phyloP scores from a whole-genome alignment of 2,329 filamentous ascomycete species.

The Microsporum audouinii region DNA sequence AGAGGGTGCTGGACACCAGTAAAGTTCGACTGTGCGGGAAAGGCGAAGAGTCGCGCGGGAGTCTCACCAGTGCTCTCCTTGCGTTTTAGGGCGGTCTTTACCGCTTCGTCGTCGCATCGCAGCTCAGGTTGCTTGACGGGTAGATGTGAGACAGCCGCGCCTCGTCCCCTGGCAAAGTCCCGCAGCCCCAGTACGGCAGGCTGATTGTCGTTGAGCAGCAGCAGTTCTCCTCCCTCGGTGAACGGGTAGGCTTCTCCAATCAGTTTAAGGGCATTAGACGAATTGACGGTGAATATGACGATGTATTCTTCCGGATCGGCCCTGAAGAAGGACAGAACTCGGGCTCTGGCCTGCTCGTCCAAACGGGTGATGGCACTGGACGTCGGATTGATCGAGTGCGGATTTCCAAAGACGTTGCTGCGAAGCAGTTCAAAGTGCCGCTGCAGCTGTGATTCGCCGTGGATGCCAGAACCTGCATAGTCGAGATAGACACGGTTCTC shows the following conservation, averaged over 20 bases:
- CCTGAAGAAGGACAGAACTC: slow-evolving; percentile 47
- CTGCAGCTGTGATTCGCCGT: slow-evolving; percentile 11
- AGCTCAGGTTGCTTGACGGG: slow-evolving; percentile 6
- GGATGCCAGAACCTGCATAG: slow-evolving; percentile 10
- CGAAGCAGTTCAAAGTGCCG: slow-evolving; percentile 15
- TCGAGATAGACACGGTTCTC: slow-evolving; percentile 11
- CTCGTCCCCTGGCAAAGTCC: slow-evolving; percentile 17
- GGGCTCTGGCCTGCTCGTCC: slow-evolving; percentile 44
- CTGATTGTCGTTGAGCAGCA: slow-evolving; percentile 49
- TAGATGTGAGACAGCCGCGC: slow-evolving; percentile 8
- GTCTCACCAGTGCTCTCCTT: slow-evolving; percentile 1
- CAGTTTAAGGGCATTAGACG: slow-evolving; percentile 51
- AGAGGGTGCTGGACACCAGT: slow-evolving; percentile 52
- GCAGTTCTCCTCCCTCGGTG: slow-evolving; percentile 37
- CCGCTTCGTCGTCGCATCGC: slow-evolving; percentile 3
- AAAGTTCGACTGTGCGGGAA: slow-evolving; percentile 61
- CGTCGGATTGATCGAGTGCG: slow-evolving; percentile 45
- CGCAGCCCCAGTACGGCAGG: slow-evolving; percentile 51
- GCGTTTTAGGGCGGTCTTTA: background rate
- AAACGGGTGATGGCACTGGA: slow-evolving; percentile 43
- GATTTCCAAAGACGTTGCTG: slow-evolving; percentile 53
- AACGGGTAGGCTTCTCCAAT: slow-evolving; percentile 31
- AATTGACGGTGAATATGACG: slow-evolving; percentile 51
- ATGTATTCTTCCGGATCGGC: slow-evolving; percentile 50
- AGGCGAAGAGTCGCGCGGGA: slow-evolving; percentile 44